Evolutionary conservation across 148 eudicot species (phyloP).

Genomic region (Rhododendron molle): DNA sequence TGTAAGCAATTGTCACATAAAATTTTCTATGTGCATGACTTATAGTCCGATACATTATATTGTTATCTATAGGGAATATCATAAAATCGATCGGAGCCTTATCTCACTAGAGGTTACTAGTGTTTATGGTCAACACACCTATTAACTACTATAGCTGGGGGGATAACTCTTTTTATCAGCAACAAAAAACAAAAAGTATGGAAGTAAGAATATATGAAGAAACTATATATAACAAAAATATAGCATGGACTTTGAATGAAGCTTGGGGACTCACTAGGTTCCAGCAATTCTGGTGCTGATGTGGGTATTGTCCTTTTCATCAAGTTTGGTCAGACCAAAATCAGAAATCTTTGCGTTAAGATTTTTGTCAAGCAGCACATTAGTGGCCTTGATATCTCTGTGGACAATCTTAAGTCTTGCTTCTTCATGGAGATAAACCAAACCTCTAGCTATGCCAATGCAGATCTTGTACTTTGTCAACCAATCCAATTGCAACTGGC

Average conservation of each 20-base stretch:
- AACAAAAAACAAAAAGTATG: neutral
- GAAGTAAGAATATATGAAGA: neutral
- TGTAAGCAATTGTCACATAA: neutral
- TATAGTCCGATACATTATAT: neutral
- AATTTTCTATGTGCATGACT: too few relatives aligned
- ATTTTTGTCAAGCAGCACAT: constrained; percentile 44
- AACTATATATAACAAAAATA: too few relatives aligned
- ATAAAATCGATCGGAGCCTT: neutral
- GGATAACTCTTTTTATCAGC: neutral
- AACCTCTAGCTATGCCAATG: constrained; percentile 38
- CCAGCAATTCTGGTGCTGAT: constrained; percentile 47
- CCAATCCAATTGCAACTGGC: constrained; percentile 33
- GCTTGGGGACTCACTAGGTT: constrained; percentile 27
- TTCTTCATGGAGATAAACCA: constrained; percentile 45
- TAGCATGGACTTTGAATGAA: too few relatives aligned
- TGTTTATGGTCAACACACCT: neutral
- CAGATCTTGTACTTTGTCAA: constrained; percentile 29
- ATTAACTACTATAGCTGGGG: too few relatives aligned
- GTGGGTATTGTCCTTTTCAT: constrained; percentile 42
- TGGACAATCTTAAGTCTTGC: constrained; percentile 48
- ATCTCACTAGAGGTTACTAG: neutral
- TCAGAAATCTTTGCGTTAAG: constrained; percentile 41
- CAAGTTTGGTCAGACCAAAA: constrained; percentile 43
- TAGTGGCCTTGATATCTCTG: constrained; percentile 16
- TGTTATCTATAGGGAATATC: neutral